Base-by-base conservation (phyloP, 164 flowering plant species). In the Chimonanthus salicifolius region DNA sequence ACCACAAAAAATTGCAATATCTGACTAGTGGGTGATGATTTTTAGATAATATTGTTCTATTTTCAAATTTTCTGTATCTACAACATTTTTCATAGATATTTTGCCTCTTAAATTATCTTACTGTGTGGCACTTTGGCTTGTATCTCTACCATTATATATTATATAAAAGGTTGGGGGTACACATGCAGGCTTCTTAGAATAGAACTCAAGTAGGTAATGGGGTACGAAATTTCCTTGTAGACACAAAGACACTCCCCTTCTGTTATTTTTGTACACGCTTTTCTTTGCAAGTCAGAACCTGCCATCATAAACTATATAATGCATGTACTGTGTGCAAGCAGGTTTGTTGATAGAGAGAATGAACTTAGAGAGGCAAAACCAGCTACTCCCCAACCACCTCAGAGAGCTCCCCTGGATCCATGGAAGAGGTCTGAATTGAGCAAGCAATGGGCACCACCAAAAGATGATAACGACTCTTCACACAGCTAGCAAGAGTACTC, bases 331-430 rank as follows among this genome's bases (percentile, higher is more conserved):
- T 10, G 4, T 7, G 18, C 43, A 7, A 73, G 65, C 88, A 96
- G 99, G 89, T 96, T 94, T 77, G 80, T 96, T 16, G 98, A 94
- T 81, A 83, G 99, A 81, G 97, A 92, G 75, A 89, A 96, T 76
- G 99, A 96, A 77, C 97, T 96, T 18, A 86, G 97, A 72, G 95
- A 94, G 72, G 83, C 98, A 64, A 94, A 92, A 74, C 97, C 94
- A 45, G 82, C 98, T 64, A 78, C 85, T 15, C 95, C 97, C 69
- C 99, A 88, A 84, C 94, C 91, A 67, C 89, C 88, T 6, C 92
- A 81, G 64, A n/a, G n/a, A 74, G 70, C 87, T 43, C 77, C 97
- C 2, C 45, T 94, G 86, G 97, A 96, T 82, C 99, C 98, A 1
- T 96, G 94, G 94, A 84, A 89, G 11, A 88, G 86, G 81, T 89